Conservation (phyloP, 2,329 filamentous ascomycete species). For the Penicillium concentricum region DNA sequence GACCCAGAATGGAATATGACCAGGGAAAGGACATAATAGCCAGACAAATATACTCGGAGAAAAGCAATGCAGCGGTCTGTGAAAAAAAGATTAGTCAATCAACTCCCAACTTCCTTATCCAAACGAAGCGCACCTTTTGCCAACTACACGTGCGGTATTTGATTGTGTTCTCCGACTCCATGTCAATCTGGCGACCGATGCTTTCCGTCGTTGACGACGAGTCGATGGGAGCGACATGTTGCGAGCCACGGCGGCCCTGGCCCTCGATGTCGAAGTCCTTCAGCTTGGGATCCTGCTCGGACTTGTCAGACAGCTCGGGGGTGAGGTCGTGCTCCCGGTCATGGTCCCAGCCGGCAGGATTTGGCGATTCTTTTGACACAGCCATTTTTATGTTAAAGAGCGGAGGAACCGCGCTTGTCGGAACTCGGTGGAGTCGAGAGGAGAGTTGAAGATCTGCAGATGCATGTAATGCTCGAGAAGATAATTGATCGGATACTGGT, state of each 20-base stretch:
- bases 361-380: constrained; percentile 27
- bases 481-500: neutral
- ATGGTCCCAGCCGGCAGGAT: constrained; percentile 12
- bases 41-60: constrained; percentile 93
- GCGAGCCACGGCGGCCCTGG: constrained; percentile 21
- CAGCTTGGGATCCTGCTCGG: constrained; percentile 25
- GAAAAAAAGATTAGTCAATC: constrained; percentile 6
- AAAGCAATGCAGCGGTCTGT: constrained; percentile 80
- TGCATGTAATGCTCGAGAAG: constrained; percentile 34
- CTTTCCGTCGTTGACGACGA: constrained; percentile 45
- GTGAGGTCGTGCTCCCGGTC: constrained; percentile 18
- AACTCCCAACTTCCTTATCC: neutral
- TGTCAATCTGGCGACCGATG: constrained; percentile 67
- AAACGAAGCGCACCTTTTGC: constrained; percentile 66
- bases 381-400: constrained; percentile 39
- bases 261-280: constrained; percentile 33
- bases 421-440: constrained; percentile 29
- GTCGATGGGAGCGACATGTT: constrained; percentile 22
- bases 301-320: constrained; percentile 23
- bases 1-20: constrained; percentile 82
- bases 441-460: constrained; percentile 27
- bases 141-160: constrained; percentile 92
- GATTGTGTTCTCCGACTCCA: constrained; percentile 76
- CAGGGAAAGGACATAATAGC: constrained; percentile 94
- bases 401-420: constrained; percentile 37